A percentile compares a stretch with the other conserved stretches of the same genome.
These are phyloP conservation scores for Collybiopsis luxurians DNA, from an alignment of 768 basidiomycete species.

Conservation along the genomic window DNA sequence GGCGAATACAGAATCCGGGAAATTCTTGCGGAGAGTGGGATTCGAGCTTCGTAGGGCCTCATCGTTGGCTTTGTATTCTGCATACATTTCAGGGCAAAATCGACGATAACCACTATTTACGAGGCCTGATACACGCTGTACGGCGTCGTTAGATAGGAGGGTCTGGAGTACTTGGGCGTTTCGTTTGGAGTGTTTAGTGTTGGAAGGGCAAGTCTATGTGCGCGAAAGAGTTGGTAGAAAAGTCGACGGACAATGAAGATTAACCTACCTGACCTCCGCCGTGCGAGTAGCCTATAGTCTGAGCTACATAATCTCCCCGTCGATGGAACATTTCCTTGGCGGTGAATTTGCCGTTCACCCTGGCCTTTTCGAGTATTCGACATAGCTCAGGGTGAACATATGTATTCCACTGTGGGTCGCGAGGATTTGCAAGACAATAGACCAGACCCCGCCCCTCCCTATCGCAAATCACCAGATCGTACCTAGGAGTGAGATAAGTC, in stretches of 20 bases:
- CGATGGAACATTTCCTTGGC: background rate
- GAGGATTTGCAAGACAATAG: background rate
- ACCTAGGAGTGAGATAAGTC: background rate
- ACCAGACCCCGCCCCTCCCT: background rate
- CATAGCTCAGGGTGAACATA: background rate
- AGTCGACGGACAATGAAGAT: too few relatives aligned
- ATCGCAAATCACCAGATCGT: background rate
- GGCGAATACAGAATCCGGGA: slow-evolving; percentile 18
- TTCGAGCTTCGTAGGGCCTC: background rate
- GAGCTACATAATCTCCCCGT: background rate
- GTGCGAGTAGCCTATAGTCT: background rate
- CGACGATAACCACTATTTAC: background rate
- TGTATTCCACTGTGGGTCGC: background rate
- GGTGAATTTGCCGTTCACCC: background rate
- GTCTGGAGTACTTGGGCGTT: background rate
- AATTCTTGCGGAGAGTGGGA: background rate
- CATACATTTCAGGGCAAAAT: background rate
- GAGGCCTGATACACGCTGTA: background rate
- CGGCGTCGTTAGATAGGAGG: background rate
- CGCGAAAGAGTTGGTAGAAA: too few relatives aligned
- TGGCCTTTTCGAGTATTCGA: background rate
- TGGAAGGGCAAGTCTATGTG: too few relatives aligned
- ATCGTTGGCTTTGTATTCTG: background rate
- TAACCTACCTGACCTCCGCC: slow-evolving; percentile 7
- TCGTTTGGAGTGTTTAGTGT: background rate